phyloP scores from a whole-genome alignment of 768 basidiomycete species.

The Mycena epipterygia region DNA sequence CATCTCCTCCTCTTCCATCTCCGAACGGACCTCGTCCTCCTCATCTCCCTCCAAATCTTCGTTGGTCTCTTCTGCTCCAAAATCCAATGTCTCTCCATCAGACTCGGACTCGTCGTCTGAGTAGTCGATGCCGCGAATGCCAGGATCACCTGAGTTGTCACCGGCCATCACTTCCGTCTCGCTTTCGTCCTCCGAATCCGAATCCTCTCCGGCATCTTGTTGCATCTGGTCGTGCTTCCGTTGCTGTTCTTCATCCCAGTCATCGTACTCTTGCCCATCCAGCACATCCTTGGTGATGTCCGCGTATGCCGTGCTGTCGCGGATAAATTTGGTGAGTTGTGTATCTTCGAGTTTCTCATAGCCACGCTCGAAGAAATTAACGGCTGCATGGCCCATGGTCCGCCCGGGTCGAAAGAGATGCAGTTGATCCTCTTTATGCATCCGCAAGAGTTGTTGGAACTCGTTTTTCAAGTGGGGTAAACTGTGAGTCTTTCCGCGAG shows the following conservation, averaged over 20 bases:
- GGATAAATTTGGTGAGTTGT: conserved; percentile 4
- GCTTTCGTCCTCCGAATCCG: background rate
- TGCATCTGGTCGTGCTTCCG: background rate
- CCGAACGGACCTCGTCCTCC: background rate
- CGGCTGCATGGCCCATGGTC: conserved; percentile 15
- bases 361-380: no score
- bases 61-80: conserved; percentile 22
- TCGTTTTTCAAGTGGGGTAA: conserved; percentile 28
- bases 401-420: conserved; percentile 22
- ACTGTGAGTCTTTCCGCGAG: no score
- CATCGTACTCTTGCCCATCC: background rate
- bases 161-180: conserved; percentile 14
- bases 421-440: conserved; percentile 22
- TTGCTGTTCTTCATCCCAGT: background rate
- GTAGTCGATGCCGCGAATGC: background rate
- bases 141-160: conserved; percentile 36
- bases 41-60: background rate
- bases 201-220: background rate
- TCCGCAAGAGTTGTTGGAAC: conserved; percentile 16
- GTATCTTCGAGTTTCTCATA: conserved; percentile 13
- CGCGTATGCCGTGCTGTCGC: conserved; percentile 5
- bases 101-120: background rate
- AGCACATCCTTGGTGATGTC: conserved; percentile 9
- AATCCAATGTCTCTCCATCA: conserved; percentile 19
- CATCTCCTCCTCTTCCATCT: conserved; percentile 14